Evolutionary conservation across 345 rosid species (phyloP), one percentile per base, ranked within the genome.

Genomic region (Lepidium africanum): DNA sequence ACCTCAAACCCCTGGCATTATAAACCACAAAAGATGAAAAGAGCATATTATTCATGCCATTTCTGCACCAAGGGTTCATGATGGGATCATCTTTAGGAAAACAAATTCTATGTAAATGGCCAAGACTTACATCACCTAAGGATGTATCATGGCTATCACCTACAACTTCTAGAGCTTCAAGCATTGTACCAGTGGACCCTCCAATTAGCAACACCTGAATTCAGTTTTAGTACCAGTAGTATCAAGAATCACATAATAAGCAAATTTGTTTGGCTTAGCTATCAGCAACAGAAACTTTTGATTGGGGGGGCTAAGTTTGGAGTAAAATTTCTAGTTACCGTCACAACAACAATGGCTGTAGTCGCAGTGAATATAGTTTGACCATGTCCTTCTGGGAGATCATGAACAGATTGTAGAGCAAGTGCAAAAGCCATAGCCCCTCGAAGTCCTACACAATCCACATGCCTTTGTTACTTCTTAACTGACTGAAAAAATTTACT

Each of bases 401-500:
- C 97, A 68, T 94, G 99, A 72, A 94, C 78, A 16, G 99, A 89
- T 74, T 94, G 97, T 83, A 94, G 81, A 70, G 99, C 99, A 83
- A 94, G 96, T 53, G 99, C 99, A 87, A 94, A 94, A 62, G 99
- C 99, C 99, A 94, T 94, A 19, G 99, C 99, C 48, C 99, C 97
- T 79, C 96, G 79, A 81, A 91, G 97, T 46, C 97, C 97, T 91
- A 79, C 11, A 30, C 70, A 77, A 47, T 47, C 50, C 65, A 79
- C 59, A 80, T 10, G 39, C 46, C 56, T 58, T 65, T 59, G 54
- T 67, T 21, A 54, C 67, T 61, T 61, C 51, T 45, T 49, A 25
- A 54, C 65, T 15, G 35, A 52, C 2, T 14, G 7, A 38, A 53
- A 67, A 38, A 37, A 38, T 10, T 14, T 16, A 15, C 40, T 11